phyloP scores from a whole-genome alignment of 768 basidiomycete genomes.

The Rhodotorula sphaerocarpa region DNA sequence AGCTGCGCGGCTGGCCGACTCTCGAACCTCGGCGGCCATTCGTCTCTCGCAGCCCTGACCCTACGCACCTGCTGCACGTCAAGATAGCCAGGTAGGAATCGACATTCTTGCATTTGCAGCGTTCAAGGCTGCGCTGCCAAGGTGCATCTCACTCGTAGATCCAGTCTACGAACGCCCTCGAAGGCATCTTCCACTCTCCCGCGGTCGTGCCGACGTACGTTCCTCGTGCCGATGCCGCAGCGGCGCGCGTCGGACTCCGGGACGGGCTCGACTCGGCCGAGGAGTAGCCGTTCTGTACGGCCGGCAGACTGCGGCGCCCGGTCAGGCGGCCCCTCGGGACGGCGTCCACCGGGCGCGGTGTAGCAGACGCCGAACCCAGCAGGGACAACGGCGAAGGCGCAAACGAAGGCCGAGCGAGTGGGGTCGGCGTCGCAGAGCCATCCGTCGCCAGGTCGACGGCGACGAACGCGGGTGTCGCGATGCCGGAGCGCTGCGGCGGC shows the following conservation, averaged over 20 bases:
- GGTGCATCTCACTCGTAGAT: background rate
- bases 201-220: background rate
- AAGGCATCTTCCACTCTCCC: constrained; percentile 25
- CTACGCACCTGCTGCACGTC: too few species aligned
- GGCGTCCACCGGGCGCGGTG: background rate
- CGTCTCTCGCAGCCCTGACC: too few species aligned
- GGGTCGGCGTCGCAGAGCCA: background rate
- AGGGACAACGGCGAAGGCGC: background rate
- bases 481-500: background rate
- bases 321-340: too few species aligned
- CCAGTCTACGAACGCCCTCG: background rate
- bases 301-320: background rate
- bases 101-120: too few species aligned
- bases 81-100: too few species aligned
- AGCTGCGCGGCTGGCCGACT: too few species aligned
- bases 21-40: too few species aligned
- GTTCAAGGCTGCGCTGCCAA: too few species aligned
- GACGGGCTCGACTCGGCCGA: constrained; percentile 8
- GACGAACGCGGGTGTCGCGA: background rate
- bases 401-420: background rate
- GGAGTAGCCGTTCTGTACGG: background rate
- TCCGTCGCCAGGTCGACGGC: background rate
- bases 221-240: background rate
- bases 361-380: background rate
- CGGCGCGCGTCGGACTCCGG: constrained; percentile 8